phyloP scores from a whole-genome alignment of 768 basidiomycete species.

The Cystobasidiopsis lactophilus region DNA sequence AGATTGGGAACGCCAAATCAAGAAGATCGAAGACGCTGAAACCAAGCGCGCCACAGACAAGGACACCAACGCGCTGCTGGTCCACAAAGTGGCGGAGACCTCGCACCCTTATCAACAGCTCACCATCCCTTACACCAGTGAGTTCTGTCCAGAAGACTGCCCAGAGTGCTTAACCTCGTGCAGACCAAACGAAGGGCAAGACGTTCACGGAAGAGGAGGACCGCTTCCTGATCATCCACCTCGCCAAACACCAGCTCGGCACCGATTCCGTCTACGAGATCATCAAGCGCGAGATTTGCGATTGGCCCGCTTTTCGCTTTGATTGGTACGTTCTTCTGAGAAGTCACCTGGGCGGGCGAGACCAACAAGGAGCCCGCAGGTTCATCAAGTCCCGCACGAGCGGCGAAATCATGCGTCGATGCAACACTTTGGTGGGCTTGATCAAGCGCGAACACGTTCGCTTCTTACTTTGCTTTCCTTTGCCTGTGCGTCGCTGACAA shows the following conservation, averaged over 20 bases:
- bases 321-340: slow-evolving; percentile 70
- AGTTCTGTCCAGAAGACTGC: not conserved
- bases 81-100: slow-evolving; percentile 60
- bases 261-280: slow-evolving; percentile 64
- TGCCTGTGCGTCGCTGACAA: not conserved
- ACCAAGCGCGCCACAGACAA: slow-evolving; percentile 58
- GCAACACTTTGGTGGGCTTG: slow-evolving; percentile 66
- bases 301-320: slow-evolving; percentile 91
- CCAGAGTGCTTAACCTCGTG: not conserved
- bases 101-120: slow-evolving; percentile 91
- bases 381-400: slow-evolving; percentile 63
- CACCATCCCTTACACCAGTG: slow-evolving; percentile 59
- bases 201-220: slow-evolving; percentile 95
- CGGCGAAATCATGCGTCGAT: slow-evolving; percentile 67
- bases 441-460: slow-evolving; percentile 53
- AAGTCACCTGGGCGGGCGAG: not conserved
- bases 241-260: slow-evolving; percentile 76
- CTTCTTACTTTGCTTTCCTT: not conserved
- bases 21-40: slow-evolving; percentile 72
- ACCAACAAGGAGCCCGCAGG: not conserved
- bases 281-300: slow-evolving; percentile 87
- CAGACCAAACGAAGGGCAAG: slow-evolving; percentile 59
- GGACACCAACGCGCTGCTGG: slow-evolving; percentile 52
- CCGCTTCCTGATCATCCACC: slow-evolving; percentile 69
- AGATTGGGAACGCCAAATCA: slow-evolving; percentile 61